phyloP scores from a whole-genome alignment of 2,329 filamentous ascomycete species.

The Curvularia eragrostidis region DNA sequence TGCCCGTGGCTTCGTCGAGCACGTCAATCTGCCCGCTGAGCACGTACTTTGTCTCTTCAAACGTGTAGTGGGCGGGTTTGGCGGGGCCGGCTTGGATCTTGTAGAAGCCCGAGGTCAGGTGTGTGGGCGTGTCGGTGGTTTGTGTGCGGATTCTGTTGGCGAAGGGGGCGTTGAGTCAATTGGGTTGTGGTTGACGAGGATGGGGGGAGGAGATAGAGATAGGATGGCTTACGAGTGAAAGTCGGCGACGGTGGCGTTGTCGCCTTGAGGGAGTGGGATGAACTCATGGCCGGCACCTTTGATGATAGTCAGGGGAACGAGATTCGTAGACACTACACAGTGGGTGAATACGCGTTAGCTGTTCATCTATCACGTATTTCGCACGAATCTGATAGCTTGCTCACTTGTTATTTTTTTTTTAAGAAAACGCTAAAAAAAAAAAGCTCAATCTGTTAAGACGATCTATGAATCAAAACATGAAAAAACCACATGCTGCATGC shows the following conservation, averaged over 20 bases:
- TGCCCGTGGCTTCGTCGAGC: constrained; percentile 26
- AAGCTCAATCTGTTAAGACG: background rate
- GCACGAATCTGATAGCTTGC: background rate
- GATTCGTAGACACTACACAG: constrained; percentile 13
- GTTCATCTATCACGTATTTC: background rate
- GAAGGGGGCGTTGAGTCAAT: background rate
- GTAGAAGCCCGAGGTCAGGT: constrained; percentile 33
- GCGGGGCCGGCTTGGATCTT: constrained; percentile 28
- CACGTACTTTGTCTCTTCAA: constrained; percentile 31
- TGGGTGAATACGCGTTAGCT: background rate
- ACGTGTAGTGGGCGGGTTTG: constrained; percentile 23
- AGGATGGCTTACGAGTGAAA: constrained; percentile 23
- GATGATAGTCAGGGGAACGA: constrained; percentile 31
- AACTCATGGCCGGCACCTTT: constrained; percentile 32
- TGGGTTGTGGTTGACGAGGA: background rate
- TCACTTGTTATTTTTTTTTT: background rate
- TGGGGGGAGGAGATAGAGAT: background rate
- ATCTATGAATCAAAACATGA: too few species aligned
- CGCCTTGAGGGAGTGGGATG: constrained; percentile 25
- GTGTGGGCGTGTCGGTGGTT: constrained; percentile 18
- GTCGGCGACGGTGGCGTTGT: constrained; percentile 30
- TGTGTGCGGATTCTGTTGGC: constrained; percentile 23
- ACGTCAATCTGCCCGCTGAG: constrained; percentile 30
- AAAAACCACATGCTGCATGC: background rate
- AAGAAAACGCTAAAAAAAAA: too few species aligned